Base-by-base conservation (phyloP, 371 early-diverging fungal species). In the Mucor irregularis region DNA sequence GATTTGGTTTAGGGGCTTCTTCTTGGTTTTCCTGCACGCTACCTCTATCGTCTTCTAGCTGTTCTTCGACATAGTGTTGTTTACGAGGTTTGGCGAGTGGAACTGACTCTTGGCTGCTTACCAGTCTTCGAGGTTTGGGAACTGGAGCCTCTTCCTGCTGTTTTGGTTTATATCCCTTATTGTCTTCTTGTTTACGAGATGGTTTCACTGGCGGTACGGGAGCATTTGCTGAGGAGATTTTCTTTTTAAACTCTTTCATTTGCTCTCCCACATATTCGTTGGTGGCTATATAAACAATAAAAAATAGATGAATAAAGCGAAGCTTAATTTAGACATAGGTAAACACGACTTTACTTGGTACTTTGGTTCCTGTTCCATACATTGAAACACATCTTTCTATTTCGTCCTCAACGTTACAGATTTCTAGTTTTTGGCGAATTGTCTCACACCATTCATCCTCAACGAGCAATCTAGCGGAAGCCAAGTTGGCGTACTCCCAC, bases 401-500 rank as follows among this genome's bases (percentile, higher is more conserved):
- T 38, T 72, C 78, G 34, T 70, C 45, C 38, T 62, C 59, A 19
- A 70, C 40, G 31, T 49, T 56, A 33, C 69, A 70, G 26, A 58
- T 33, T 25, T 78, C 78, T 19, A 78, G 54, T 11, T 64, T 58
- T 10, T 44, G 56, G 14, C 74, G 64, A 39, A 78, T 73, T 4
- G 24, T 49, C 29, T 74, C 78, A 34, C 70, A 71, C 58, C 67
- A 74, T 71, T 74, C 71, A 43, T 78, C 72, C 53, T 78, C 70
- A 11, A 72, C 62, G 25, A 74, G 39, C 1, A 78, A 29, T n/a
- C 56, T 51, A 7, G 68, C 74, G 9, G 78, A 74, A 1, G 56
- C 46, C 7, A 74, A 38, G 25, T 78, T 74, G 8, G 78, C 73
- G 59, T 78, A 78, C 3, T 74, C 78, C 74, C 73, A 74, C 14